phyloP scores from a whole-genome alignment of 108 stramenopile species.

The Aurantiochytrium sp. region DNA sequence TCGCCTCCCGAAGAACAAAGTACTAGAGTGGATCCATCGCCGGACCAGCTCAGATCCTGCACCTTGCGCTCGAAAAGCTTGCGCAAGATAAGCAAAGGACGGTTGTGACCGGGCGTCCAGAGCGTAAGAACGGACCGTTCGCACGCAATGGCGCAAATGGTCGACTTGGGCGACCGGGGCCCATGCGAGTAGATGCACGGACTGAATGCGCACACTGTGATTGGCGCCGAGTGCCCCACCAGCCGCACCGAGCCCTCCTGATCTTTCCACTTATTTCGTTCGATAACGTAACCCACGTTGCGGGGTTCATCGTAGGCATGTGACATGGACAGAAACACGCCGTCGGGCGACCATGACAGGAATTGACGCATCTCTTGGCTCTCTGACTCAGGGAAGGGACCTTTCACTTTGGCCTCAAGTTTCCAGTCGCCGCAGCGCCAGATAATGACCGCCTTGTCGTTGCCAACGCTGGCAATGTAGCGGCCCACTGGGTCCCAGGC shows the following conservation, averaged over 20 bases:
- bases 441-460: not conserved
- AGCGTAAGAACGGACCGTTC: not conserved
- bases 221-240: not conserved
- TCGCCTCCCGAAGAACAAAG: not conserved
- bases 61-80: not conserved
- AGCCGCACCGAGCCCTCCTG: not conserved
- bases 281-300: not conserved
- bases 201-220: not conserved
- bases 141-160: not conserved
- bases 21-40: not conserved
- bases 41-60: not conserved
- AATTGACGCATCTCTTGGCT: not conserved
- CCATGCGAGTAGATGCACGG: slow-evolving; percentile 7
- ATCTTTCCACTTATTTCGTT: not conserved
- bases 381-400: not conserved
- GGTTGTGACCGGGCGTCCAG: not conserved
- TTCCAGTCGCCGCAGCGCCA: slow-evolving; percentile 17
- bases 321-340: not conserved
- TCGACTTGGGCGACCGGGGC: not conserved
- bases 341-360: not conserved
- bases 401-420: not conserved
- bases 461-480: not conserved
- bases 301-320: not conserved
- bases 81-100: not conserved
- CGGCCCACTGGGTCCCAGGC: slow-evolving; percentile 9